Percentiles rank a stretch among this genome's conserved stretches.
phyloP scores from a whole-genome alignment of 164 flowering plant species.

The Euptelea pleiosperma region DNA sequence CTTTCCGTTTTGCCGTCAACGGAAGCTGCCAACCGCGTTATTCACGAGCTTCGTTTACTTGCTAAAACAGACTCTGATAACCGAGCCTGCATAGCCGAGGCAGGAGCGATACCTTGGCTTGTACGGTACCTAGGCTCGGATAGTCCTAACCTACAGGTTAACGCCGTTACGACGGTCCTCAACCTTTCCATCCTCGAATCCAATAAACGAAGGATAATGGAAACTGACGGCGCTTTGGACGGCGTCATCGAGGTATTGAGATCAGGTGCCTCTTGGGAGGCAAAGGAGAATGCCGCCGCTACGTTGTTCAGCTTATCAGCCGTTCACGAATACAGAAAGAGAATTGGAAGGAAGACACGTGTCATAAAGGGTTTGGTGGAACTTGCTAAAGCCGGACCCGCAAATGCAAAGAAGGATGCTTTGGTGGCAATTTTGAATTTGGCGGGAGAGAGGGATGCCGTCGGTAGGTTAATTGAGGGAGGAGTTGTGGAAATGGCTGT shows the following conservation, averaged over 20 bases:
- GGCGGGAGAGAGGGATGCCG: constrained; percentile 67
- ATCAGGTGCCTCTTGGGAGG: constrained; percentile 79
- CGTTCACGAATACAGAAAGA: constrained; percentile 37
- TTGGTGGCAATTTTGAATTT: constrained; percentile 64
- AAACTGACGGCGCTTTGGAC: constrained; percentile 49
- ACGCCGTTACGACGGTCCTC: constrained; percentile 73
- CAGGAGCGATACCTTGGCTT: constrained; percentile 61
- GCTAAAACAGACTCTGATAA: constrained; percentile 66
- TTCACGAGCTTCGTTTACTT: constrained; percentile 68
- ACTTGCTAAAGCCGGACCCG: constrained; percentile 51
- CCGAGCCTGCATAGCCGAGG: constrained; percentile 71
- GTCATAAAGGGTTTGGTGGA: constrained; percentile 56
- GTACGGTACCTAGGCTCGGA: constrained; percentile 44
- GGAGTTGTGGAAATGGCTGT: constrained; percentile 57
- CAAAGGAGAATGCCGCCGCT: constrained; percentile 84
- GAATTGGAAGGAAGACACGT: constrained; percentile 57
- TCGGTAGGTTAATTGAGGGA: constrained; percentile 52
- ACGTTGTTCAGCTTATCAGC: constrained; percentile 58
- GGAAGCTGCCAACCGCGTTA: constrained; percentile 40
- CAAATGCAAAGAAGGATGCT: constrained; percentile 55
- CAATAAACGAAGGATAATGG: constrained; percentile 65
- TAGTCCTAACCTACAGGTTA: constrained; percentile 52
- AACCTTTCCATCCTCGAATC: constrained; percentile 71
- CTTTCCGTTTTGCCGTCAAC: constrained; percentile 25
- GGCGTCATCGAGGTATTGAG: constrained; percentile 60